Conservation (phyloP, 2,329 filamentous ascomycete species). For the Thermoascus crustaceus region DNA sequence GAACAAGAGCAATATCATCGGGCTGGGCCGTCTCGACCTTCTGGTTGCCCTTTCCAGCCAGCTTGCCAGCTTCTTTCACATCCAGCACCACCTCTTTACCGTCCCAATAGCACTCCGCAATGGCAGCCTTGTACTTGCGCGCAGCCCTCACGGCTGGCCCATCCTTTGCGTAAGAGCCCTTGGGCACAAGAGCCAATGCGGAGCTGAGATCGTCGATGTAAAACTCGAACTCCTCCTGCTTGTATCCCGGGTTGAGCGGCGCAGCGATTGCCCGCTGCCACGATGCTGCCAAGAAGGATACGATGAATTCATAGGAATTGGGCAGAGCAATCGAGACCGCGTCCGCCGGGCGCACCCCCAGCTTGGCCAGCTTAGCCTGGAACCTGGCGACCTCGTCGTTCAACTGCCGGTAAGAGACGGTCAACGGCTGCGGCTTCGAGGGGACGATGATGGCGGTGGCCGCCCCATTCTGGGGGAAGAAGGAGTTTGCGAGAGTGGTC, state of each 20-base stretch:
- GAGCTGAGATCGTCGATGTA: conserved; percentile 84
- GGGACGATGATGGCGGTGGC: conserved; percentile 66
- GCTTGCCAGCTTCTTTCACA: conserved; percentile 65
- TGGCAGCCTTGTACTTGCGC: conserved; percentile 69
- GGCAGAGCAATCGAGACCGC: conserved; percentile 75
- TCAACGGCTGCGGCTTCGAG: conserved; percentile 52
- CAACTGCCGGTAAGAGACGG: conserved; percentile 63
- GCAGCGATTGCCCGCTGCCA: conserved; percentile 78
- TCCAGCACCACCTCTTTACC: conserved; percentile 63
- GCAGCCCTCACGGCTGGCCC: conserved; percentile 69
- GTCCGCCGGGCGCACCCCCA: conserved; percentile 61
- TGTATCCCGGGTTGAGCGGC: conserved; percentile 81
- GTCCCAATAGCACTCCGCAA: conserved; percentile 81
- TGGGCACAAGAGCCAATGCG: conserved; percentile 66
- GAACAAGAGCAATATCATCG: conserved; percentile 72
- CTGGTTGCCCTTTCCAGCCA: conserved; percentile 44
- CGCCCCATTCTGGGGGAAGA: conserved; percentile 44
- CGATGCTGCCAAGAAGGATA: conserved; percentile 76
- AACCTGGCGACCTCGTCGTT: conserved; percentile 59
- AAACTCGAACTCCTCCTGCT: conserved; percentile 84
- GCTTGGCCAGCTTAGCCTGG: conserved; percentile 66
- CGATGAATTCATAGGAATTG: conserved; percentile 82
- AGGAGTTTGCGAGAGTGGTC: conserved; percentile 51
- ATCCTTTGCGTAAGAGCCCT: conserved; percentile 57
- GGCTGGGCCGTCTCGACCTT: conserved; percentile 51